Conservation (phyloP, 768 basidiomycete genomes). For the Podaxis sp. region DNA sequence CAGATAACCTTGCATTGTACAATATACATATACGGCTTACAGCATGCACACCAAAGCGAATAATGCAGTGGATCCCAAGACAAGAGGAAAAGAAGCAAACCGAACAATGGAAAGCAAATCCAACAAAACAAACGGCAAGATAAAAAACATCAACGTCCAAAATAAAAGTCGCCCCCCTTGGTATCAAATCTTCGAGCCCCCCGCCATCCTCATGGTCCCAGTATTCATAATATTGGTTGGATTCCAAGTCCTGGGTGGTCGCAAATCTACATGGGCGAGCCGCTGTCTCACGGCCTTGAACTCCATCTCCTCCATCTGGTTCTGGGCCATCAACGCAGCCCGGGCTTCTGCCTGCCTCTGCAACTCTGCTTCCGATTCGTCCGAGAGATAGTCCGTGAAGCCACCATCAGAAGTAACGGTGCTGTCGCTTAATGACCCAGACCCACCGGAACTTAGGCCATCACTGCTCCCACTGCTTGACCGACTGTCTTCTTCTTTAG, state of each 20-base stretch:
- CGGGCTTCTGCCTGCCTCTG: conserved; percentile 83
- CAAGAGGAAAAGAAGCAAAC: conserved; percentile 3
- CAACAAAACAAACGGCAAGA: conserved; percentile 1
- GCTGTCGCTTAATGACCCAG: conserved; percentile 65
- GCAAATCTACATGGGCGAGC: conserved; percentile 70
- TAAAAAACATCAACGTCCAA: background rate
- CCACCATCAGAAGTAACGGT: conserved; percentile 85
- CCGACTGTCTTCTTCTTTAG: conserved; percentile 33
- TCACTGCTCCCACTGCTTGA: conserved; percentile 62
- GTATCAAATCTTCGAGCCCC: conserved; percentile 12
- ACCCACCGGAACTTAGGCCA: conserved; percentile 28
- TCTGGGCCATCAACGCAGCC: conserved; percentile 77
- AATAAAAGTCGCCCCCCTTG: conserved; percentile 1
- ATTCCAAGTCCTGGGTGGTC: conserved; percentile 78
- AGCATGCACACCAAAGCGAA: conserved; percentile 15
- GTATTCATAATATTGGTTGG: conserved; percentile 44
- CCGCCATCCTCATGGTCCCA: conserved; percentile 11
- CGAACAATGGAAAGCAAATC: conserved; percentile 2
- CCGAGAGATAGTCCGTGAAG: conserved; percentile 90
- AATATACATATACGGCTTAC: conserved; percentile 15
- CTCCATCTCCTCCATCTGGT: conserved; percentile 76
- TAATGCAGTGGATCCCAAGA: conserved; percentile 17
- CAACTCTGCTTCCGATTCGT: conserved; percentile 88
- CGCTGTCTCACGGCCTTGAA: conserved; percentile 81
- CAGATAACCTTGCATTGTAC: background rate